phyloP scores from a whole-genome alignment of 352 stramenopile species.

The Phytophthora vignae region DNA sequence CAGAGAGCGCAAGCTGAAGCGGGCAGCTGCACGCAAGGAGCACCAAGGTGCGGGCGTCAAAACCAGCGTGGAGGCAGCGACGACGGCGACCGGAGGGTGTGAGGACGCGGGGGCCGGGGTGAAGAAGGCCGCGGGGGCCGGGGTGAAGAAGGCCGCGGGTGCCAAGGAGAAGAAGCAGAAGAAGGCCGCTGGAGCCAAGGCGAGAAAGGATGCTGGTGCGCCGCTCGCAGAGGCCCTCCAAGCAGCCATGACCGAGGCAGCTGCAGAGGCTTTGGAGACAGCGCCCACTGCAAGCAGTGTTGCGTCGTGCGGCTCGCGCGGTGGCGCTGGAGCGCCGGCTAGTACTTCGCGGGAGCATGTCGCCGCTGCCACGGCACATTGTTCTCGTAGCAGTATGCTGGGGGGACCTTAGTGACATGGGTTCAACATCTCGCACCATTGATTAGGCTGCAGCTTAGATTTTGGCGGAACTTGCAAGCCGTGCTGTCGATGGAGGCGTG shows the following conservation, averaged over 20 bases:
- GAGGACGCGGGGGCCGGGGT: too few species aligned
- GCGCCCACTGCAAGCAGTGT: neutral
- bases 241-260: neutral
- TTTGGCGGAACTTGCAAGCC: too few species aligned
- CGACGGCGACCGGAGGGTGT: neutral
- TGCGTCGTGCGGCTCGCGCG: neutral
- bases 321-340: neutral
- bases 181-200: too few species aligned
- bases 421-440: neutral
- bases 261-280: neutral
- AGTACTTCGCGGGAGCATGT: neutral
- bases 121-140: too few species aligned
- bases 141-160: too few species aligned
- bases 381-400: neutral
- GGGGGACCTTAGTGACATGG: neutral
- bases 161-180: neutral
- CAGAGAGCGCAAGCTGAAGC: neutral
- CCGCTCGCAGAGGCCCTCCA: neutral
- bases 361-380: neutral
- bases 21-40: neutral
- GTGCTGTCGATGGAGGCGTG: too few species aligned
- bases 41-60: neutral
- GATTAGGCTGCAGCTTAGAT: too few species aligned
- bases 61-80: neutral
- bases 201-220: neutral